Base-by-base conservation (phyloP, 352 stramenopile species). In the Phytophthora fragariaefolia region DNA sequence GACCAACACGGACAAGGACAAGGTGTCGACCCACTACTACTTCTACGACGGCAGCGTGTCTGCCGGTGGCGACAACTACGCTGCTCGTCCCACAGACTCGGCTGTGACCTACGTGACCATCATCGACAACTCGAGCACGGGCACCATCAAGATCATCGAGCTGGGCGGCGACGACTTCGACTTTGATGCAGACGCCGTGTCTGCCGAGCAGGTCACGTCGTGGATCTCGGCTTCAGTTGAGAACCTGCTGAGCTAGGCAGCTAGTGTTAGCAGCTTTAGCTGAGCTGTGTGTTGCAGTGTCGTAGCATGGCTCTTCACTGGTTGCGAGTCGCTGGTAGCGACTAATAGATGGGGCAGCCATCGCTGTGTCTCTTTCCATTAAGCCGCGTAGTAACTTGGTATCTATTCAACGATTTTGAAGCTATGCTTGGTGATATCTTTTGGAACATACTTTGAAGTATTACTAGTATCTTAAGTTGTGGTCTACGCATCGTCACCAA, bases 21-120 rank as follows among this genome's bases (percentile, higher is more conserved):
- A 81, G 52, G 71, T 92, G n/a, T 74, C 82, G 20, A 90, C 83
- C 2, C 83, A 92, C 67, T 87, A 90, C 70, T 92, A 92, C 76
- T 89, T 87, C 54, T 85, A 80, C 66, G 80, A 92, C 43, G 80
- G 80, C 26, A 69, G 62, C 17, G 62, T 83, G 24, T 73, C 74
- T 1, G 32, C 81, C 0, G 75, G 76, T 15, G 63, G 73, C 17
- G 76, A 87, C 68, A 87, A 83, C 58, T 87, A 69, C 34, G 74
- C 63, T 2, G 66, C 55, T 1, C 73, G 76, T 18, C 74, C 74
- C 5, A 69, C 76, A 3, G 55, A 79, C 49, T 55, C 52, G 7
- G 61, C 71, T 20, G 66, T 73, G 22, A 87, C 74, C 30, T 85
- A 83, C 62, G 69, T 85, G 30, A 85, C 69, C 45, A 82, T 87